Conservation (phyloP, 805 yeast species). For the Candida golubevii region DNA sequence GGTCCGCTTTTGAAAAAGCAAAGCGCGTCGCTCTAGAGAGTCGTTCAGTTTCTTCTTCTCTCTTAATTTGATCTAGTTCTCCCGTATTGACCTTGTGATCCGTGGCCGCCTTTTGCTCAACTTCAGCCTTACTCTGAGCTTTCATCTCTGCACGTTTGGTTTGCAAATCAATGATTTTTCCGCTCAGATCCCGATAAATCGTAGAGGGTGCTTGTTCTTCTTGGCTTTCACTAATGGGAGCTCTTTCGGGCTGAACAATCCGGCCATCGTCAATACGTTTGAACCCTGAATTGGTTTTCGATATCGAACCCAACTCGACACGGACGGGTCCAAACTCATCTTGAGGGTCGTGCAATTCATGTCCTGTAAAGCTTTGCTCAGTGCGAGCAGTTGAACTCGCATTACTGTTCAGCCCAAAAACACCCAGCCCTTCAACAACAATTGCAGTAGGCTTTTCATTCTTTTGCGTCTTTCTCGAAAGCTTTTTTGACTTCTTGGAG, state of each 20-base stretch:
- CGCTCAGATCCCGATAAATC: constrained; percentile 39
- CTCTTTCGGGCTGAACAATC: constrained; percentile 3
- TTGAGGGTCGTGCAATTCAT: constrained; percentile 4
- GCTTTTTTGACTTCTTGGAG: constrained; percentile 17
- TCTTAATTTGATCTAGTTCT: constrained; percentile 9
- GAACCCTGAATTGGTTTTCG: constrained; percentile 27
- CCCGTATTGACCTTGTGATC: constrained; percentile 12
- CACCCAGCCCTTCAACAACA: constrained; percentile 12
- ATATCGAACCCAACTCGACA: constrained; percentile 12
- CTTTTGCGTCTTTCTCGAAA: constrained; percentile 1
- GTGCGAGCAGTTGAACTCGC: too few species aligned
- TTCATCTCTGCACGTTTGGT: constrained; percentile 11
- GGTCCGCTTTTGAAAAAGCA: constrained; percentile 29
- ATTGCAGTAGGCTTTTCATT: not conserved
- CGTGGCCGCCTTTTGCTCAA: constrained; percentile 7
- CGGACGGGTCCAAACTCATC: constrained; percentile 23
- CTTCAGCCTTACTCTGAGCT: constrained; percentile 8
- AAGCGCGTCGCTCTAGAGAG: constrained; percentile 32
- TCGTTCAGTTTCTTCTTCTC: constrained; percentile 13
- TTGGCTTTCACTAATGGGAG: not conserved
- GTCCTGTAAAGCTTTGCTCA: too few species aligned
- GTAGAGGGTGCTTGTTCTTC: constrained; percentile 25
- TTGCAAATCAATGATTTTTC: constrained; percentile 26
- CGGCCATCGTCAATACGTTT: constrained; percentile 33
- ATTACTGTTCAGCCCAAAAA: not conserved